Evolutionary conservation across 2,329 filamentous ascomycete genomes (phyloP).

Genomic region (Penicillium sp.): DNA sequence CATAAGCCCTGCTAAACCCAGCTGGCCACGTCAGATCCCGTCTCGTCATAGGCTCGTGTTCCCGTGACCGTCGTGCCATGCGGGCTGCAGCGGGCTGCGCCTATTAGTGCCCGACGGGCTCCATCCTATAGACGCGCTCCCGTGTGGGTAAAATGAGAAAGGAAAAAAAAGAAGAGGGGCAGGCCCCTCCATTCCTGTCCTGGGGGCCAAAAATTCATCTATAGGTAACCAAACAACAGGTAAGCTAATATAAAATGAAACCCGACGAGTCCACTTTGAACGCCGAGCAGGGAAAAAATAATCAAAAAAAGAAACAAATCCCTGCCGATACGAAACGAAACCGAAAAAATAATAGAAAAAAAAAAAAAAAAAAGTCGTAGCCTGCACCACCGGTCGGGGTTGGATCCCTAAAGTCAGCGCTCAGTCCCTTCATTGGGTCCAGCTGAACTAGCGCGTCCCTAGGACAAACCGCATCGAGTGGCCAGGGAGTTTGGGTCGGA

Average conservation of each 20-base stretch:
- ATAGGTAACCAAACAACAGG: neutral
- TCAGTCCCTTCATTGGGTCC: conserved; percentile 24
- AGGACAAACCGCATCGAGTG: conserved; percentile 25
- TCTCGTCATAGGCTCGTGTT: conserved; percentile 17
- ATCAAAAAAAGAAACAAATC: neutral
- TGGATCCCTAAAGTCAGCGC: conserved; percentile 14
- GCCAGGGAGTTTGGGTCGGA: conserved; percentile 20
- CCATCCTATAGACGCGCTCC: conserved; percentile 30
- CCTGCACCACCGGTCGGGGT: conserved; percentile 13
- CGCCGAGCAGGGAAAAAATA: neutral
- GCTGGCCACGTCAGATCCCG: conserved; percentile 10
- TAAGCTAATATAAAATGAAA: neutral
- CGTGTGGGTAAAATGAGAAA: conserved; percentile 18
- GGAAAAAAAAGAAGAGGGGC: neutral
- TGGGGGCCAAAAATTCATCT: neutral
- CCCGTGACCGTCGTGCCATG: conserved; percentile 28
- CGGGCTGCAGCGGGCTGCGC: conserved; percentile 30
- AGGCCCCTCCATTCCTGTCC: neutral
- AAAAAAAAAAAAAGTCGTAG: conserved; percentile 11
- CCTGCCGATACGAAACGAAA: neutral
- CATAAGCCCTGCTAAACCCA: neutral
- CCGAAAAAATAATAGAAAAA: neutral
- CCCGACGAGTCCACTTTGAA: neutral
- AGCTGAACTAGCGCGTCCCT: conserved; percentile 21
- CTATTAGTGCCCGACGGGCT: conserved; percentile 30